Base-by-base conservation (phyloP, 2,329 filamentous ascomycete species). In the Talaromyces islandicus region DNA sequence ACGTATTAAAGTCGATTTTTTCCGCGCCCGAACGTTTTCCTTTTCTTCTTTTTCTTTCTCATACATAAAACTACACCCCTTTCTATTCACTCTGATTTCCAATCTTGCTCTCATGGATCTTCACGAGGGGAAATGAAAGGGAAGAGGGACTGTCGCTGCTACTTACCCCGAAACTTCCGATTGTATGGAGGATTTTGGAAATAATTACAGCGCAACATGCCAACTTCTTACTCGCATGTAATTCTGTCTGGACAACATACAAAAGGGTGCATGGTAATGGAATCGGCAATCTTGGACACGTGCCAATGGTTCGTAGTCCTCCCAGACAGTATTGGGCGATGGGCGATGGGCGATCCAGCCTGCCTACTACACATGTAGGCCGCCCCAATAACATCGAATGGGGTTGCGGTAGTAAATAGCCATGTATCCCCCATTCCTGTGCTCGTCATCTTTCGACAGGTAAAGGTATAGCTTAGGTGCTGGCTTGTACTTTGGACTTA, bases 401-500 rank as follows among this genome's bases (percentile, higher is more conserved):
- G 85, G 69, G 92, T 92, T 14, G 12, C 12, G 1, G 84, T 83
- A 64, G 83, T 88, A 6, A 92, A 80, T 7, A 92, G 72, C 87
- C 88, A 91, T 14, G 91, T 78, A 27, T 81, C 75, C 1, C 70
- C 74, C 64, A 79, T 75, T 19, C 74, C 65, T 65, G 81, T 82
- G 3, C 81, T 81, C 2, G 80, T 77, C 38, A 77, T 76, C n/a
- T 63, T 78, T 64, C 1, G 83, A 78, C 25, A 90, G 74, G 69
- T 88, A 78, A n/a, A 76, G 64, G 67, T 92, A 92, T 1, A 82
- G 80, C 43, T n/a, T n/a, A n/a, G n/a, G n/a, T n/a, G 84, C 79
- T 0, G 89, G 89, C 71, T 92, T 92, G 73, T 83, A 92, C 55
- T n/a, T n/a, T n/a, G n/a, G n/a, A n/a, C n/a, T n/a, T n/a, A n/a